A percentile compares a stretch with the other conserved stretches of the same genome.
Conservation (phyloP, 1,139 yeast genomes). For the Taiozyma sp. region DNA sequence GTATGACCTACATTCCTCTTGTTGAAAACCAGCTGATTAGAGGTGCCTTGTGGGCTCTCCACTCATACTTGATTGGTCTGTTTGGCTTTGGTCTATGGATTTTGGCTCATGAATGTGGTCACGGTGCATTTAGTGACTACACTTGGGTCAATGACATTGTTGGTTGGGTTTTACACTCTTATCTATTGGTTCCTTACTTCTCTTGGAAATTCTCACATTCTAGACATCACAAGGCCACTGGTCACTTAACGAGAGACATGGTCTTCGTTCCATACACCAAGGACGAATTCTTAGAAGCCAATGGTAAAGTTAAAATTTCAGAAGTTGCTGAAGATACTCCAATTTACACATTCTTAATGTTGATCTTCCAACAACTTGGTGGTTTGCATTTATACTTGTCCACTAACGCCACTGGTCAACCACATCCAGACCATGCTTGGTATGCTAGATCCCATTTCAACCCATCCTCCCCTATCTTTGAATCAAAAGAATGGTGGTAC, state of each 20-base stretch:
- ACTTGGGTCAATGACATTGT: slow-evolving; percentile 50
- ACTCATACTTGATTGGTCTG: slow-evolving; percentile 37
- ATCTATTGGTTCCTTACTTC: slow-evolving; percentile 54
- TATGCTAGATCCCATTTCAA: slow-evolving; percentile 41
- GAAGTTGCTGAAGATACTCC: slow-evolving; percentile 56
- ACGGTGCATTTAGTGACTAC: slow-evolving; percentile 56
- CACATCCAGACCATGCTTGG: slow-evolving; percentile 32
- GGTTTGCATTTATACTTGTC: slow-evolving; percentile 48
- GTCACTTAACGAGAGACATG: slow-evolving; percentile 56
- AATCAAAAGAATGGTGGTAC: slow-evolving; percentile 51
- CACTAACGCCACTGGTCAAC: slow-evolving; percentile 53
- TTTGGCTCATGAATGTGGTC: slow-evolving; percentile 65
- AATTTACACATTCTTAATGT: slow-evolving; percentile 37
- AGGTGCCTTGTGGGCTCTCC: slow-evolving; percentile 40
- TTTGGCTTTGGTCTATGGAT: slow-evolving; percentile 58
- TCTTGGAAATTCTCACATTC: slow-evolving; percentile 60
- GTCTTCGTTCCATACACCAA: slow-evolving; percentile 55
- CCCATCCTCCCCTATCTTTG: slow-evolving; percentile 51
- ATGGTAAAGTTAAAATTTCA: slow-evolving; percentile 31
- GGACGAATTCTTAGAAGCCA: slow-evolving; percentile 35
- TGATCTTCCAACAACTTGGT: slow-evolving; percentile 49
- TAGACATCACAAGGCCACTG: slow-evolving; percentile 63
- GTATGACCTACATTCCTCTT: slow-evolving; percentile 43
- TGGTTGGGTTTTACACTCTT: slow-evolving; percentile 59
- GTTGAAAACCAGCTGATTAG: slow-evolving; percentile 34